A percentile compares a stretch with the other conserved stretches of the same genome.
These are phyloP conservation scores for Yarrowia galli DNA, from an alignment of 1,139 yeast genomes.

Conservation along the genomic window DNA sequence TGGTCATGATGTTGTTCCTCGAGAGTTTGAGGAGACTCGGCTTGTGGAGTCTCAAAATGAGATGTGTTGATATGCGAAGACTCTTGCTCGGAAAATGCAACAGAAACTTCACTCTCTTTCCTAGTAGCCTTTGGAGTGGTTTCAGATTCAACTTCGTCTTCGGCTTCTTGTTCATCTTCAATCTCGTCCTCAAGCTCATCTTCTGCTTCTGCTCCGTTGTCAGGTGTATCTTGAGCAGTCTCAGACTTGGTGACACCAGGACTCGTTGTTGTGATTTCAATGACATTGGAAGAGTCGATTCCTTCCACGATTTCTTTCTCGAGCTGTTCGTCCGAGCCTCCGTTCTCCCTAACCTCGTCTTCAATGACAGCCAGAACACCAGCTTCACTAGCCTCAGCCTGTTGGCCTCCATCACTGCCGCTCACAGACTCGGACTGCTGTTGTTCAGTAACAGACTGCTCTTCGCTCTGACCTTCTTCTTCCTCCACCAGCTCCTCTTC, in stretches of 20 bases:
- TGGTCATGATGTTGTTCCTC: background rate
- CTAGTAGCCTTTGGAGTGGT: background rate
- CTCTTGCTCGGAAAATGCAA: background rate
- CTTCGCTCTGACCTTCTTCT: background rate
- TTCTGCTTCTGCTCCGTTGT: background rate
- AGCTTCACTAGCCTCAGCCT: constrained; percentile 6
- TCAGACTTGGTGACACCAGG: background rate
- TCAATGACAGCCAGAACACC: constrained; percentile 16
- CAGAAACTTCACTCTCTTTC: too few relatives aligned
- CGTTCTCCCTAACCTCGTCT: background rate
- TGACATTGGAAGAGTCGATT: background rate
- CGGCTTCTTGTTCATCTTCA: background rate
- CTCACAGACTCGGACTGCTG: background rate
- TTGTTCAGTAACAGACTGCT: background rate
- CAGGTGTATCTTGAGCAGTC: background rate
- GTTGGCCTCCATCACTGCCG: background rate
- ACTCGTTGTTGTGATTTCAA: background rate
- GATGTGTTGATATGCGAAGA: background rate
- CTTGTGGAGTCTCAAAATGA: background rate
- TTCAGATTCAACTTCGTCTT: background rate
- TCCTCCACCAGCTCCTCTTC: background rate
- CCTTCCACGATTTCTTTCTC: background rate
- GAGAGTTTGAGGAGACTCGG: background rate
- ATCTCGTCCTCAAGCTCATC: background rate
- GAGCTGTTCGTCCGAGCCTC: background rate